Evolutionary conservation across 208 protist species (phyloP), one percentile per base, ranked within the genome.

Genomic region (Phytomonas serpens): DNA sequence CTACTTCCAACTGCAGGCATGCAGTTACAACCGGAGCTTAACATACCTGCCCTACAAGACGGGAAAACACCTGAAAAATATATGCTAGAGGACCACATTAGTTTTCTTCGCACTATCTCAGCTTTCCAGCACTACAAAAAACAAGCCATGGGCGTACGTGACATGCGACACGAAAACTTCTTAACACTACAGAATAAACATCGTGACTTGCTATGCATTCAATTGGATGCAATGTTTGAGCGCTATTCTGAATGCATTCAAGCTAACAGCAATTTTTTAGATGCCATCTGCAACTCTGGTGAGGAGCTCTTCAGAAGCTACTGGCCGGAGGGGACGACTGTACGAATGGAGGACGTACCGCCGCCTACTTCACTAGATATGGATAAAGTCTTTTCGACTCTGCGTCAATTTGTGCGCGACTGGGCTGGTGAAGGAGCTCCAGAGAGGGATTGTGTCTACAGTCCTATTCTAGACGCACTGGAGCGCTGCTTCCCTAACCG

Each of bases 371-470:
- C 82, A 38, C 84, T 95, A 9, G 94, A 97, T 78, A 88, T 96
- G 83, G 91, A 98, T 67, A 98, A 98, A 73, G 95, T 98, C 10
- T 91, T 96, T 70, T 97, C 92, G 2, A 99, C 97, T 27, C 75
- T 99, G 57, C 93, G 94, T 61, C 97, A 98, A 77, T 98, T 98
- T 76, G 94, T 98, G 37, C 84, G 97, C 1, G 97, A 99, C 75
- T 99, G 97, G 97, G 89, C 89, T 23, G 81, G 79, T 1, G 96
- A 98, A 75, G 97, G 97, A 6, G 76, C 73, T 11, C 76, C 74
- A 13, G 97, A 99, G 85, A 81, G 97, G n/a, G 80, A 92, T 67
- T 87, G 84, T 31, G 90, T 94, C 61, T 98, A 98, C 72, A 78
- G 80, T 67, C 93, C 92, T 0, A 92, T 98, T 52, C 68, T 98